Evolutionary conservation across 352 stramenopile species (phyloP).

Genomic region (Phytophthora idaei): DNA sequence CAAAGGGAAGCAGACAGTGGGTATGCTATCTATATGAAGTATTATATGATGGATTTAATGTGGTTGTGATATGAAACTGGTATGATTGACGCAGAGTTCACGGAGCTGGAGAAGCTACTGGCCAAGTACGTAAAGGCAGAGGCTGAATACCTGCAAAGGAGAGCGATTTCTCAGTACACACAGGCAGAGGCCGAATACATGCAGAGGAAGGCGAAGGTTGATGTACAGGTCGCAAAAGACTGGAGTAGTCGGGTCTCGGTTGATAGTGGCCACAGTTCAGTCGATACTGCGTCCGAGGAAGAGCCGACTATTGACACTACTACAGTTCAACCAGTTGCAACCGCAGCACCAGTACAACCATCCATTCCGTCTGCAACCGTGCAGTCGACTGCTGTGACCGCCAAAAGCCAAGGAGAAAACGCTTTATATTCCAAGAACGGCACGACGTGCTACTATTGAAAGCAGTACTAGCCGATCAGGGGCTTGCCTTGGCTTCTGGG

Average conservation of each 20-base stretch:
- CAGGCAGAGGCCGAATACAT: not conserved
- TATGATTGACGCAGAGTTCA: slow-evolving; percentile 19
- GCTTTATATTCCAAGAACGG: slow-evolving; percentile 21
- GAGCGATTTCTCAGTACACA: not conserved
- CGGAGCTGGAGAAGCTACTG: slow-evolving; percentile 15
- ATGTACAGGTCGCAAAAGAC: not conserved
- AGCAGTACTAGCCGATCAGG: slow-evolving; percentile 17
- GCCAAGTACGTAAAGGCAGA: slow-evolving; percentile 13
- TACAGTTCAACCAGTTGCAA: too few relatives aligned
- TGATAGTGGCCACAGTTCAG: slow-evolving; percentile 1
- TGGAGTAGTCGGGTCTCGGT: not conserved
- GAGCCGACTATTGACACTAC: too few relatives aligned
- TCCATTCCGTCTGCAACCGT: too few relatives aligned
- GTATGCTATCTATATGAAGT: slow-evolving; percentile 3
- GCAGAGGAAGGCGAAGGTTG: not conserved
- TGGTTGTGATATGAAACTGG: slow-evolving; percentile 7
- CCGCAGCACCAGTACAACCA: too few relatives aligned
- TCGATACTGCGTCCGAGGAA: slow-evolving; percentile 2
- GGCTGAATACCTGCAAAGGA: not conserved
- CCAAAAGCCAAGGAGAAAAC: slow-evolving; percentile 17
- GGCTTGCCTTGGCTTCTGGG: slow-evolving; percentile 1
- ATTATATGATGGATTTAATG: slow-evolving; percentile 4
- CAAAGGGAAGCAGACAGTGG: slow-evolving; percentile 4
- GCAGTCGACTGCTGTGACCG: not conserved
- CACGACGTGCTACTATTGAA: slow-evolving; percentile 33